phyloP scores from a whole-genome alignment of 345 rosid species.

The Moricandia arvensis region DNA sequence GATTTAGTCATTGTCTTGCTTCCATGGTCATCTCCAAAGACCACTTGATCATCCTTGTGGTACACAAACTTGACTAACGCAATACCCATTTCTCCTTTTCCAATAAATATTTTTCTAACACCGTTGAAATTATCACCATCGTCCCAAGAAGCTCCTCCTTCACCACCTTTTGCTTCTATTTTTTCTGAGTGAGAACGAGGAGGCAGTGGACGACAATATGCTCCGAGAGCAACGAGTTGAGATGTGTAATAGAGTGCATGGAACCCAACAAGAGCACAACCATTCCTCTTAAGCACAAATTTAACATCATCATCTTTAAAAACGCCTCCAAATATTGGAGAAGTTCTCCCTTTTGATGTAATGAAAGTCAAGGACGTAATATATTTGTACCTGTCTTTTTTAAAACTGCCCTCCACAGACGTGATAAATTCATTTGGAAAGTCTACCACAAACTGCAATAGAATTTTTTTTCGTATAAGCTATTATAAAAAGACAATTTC shows the following conservation, averaged over 20 bases:
- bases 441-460: constrained; percentile 12
- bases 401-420: background rate
- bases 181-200: no score
- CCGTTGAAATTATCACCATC: constrained; percentile 3
- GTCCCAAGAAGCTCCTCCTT: constrained; percentile 22
- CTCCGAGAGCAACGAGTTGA: background rate
- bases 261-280: constrained; percentile 19
- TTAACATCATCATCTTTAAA: background rate
- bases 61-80: constrained; percentile 6
- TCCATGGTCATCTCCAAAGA: constrained; percentile 5
- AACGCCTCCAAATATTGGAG: background rate
- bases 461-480: background rate
- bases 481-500: background rate
- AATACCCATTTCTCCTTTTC: background rate
- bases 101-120: background rate
- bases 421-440: constrained; percentile 23
- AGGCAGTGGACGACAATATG: background rate
- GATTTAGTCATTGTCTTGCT: background rate
- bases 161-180: constrained; percentile 1
- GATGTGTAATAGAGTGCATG: background rate
- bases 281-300: background rate
- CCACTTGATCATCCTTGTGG: background rate
- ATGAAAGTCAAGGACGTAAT: background rate
- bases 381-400: background rate
- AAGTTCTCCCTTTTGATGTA: constrained; percentile 15